Conservation (phyloP, 257 asterid species). For the Thymus mandschuricus region DNA sequence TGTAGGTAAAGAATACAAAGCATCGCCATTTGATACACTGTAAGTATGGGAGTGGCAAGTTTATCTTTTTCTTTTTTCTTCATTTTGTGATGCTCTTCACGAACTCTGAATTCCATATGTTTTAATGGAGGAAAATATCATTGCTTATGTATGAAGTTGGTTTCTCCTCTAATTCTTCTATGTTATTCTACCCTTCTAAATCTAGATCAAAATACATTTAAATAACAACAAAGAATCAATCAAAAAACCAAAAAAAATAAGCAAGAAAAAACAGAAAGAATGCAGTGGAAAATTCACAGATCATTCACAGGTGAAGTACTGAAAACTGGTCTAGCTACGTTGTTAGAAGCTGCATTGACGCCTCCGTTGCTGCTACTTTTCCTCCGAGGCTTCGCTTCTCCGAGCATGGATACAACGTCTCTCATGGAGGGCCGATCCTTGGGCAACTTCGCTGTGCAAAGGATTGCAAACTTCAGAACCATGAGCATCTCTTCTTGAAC, state of each 20-base stretch:
- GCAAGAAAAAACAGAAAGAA: conserved; percentile 12
- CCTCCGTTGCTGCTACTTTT: conserved; percentile 45
- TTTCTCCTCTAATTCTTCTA: neutral
- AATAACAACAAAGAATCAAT: conserved; percentile 4
- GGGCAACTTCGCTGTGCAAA: conserved; percentile 53
- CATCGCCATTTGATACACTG: conserved; percentile 48
- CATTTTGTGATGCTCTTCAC: conserved; percentile 26
- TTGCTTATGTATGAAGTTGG: conserved; percentile 34
- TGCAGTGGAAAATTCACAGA: conserved; percentile 18
- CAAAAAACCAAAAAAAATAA: neutral
- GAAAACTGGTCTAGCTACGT: conserved; percentile 44
- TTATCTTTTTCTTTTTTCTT: neutral
- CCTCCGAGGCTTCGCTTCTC: conserved; percentile 61
- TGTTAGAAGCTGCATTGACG: conserved; percentile 8
- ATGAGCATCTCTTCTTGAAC: conserved; percentile 62
- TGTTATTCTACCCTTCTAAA: conserved; percentile 14
- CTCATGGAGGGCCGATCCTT: conserved; percentile 66
- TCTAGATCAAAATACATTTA: conserved; percentile 24
- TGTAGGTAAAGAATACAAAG: conserved; percentile 36
- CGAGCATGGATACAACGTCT: conserved; percentile 56
- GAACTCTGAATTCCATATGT: conserved; percentile 19
- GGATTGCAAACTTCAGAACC: conserved; percentile 52
- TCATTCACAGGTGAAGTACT: conserved; percentile 48
- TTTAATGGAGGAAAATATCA: conserved; percentile 41
- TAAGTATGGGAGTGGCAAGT: conserved; percentile 47